phyloP scores from a whole-genome alignment of 2,329 filamentous ascomycete species.

The Emmonsiellopsis sp. region DNA sequence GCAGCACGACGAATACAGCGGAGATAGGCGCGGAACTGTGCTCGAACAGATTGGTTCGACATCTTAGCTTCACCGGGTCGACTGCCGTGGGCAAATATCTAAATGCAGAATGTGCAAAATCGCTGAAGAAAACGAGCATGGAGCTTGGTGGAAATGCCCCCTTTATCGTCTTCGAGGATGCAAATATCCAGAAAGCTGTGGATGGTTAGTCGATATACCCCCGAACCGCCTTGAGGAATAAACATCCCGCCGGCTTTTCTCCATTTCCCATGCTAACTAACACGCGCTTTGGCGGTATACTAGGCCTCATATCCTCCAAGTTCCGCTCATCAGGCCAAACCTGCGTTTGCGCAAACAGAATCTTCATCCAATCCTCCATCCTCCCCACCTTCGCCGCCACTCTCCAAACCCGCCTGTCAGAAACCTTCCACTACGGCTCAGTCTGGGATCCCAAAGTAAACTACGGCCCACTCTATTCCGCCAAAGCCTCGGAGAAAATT shows the following conservation, averaged over 20 bases:
- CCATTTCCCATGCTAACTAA: too few species aligned
- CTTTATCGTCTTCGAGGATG: constrained; percentile 31
- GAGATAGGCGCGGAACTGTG: constrained; percentile 10
- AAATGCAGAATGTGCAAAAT: constrained; percentile 20
- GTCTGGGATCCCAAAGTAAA: constrained; percentile 7
- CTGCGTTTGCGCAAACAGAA: constrained; percentile 27
- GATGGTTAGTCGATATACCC: constrained; percentile 16
- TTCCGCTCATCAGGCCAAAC: constrained; percentile 16
- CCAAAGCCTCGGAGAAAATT: constrained; percentile 5
- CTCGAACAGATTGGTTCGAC: constrained; percentile 52
- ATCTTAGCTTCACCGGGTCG: constrained; percentile 52
- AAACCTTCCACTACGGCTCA: constrained; percentile 4
- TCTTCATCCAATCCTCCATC: constrained; percentile 28
- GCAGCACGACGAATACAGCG: constrained; percentile 55
- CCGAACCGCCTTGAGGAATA: constrained; percentile 33
- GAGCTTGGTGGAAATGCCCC: constrained; percentile 35
- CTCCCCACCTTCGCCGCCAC: not conserved
- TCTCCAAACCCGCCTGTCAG: constrained; percentile 3
- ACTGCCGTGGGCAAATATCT: constrained; percentile 22
- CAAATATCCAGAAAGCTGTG: constrained; percentile 25
- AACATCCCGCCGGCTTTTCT: constrained; percentile 28
- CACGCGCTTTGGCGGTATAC: not conserved
- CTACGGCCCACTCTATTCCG: constrained; percentile 6
- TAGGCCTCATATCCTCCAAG: constrained; percentile 7
- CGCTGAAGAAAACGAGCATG: constrained; percentile 33